Base-by-base conservation (phyloP, 495 filamentous ascomycete species). In the Tuber borchii region DNA sequence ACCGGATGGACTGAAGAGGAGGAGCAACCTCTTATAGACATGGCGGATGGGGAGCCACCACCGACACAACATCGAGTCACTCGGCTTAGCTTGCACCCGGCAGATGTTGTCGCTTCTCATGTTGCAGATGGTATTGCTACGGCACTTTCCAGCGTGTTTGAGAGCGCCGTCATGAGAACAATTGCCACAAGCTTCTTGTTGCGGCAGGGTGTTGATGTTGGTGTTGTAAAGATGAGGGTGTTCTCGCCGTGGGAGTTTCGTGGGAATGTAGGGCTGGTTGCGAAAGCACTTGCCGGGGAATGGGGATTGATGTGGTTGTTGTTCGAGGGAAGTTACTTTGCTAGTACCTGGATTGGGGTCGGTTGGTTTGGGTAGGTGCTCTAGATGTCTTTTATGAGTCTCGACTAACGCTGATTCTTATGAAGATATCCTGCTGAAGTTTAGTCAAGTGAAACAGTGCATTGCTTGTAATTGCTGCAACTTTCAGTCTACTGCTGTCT, bases 281-380 rank as follows among this genome's bases (percentile, higher is more conserved):
- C 71, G 14, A 82, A 82, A 61, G 73, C 80, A 22, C 72, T 82
- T 31, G 77, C 78, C 19, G 81, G 75, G 14, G 81, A 82, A 46
- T 80, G 80, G 80, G 80, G 73, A 16, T 70, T 82, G 56, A 82
- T 80, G 77, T 82, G 75, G 73, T 51, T 76, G 73, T 37, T 82
- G 17, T 82, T 82, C 42, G 77, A 82, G 73, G 78, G 76, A 22
- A 82, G 73, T 46, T 82, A 79, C 73, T 80, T 75, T 73, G 73
- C 71, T 69, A 77, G 71, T 68, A 78, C 77, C 40, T 76, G 72
- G 56, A 75, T 82, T 17, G 81, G 81, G 16, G 51, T 78, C 6
- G 75, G 69, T 69, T 82, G 75, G 80, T 82, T 82, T 70, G 81
- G 80, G 77, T 82, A 40, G 70, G 78, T 79, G 45, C 17, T 34